A percentile compares a stretch with the other conserved stretches of the same genome.
Conservation (phyloP, 768 basidiomycete species). For the Leccinum variicolor region DNA sequence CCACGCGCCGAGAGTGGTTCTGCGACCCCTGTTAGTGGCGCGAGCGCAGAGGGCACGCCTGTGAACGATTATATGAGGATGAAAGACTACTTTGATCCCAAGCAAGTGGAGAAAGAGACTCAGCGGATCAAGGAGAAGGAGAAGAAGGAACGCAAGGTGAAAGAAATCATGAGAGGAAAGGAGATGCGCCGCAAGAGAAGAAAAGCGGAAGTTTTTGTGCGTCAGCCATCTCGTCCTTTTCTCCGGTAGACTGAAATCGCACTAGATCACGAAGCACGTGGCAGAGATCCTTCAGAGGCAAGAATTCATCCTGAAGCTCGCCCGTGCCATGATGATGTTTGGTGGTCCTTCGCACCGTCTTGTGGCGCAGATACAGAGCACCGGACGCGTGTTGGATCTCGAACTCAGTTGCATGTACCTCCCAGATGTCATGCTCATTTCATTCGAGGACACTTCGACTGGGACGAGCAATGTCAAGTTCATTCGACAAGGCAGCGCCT, state of each 20-base stretch:
- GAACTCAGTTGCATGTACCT: constrained; percentile 70
- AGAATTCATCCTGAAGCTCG: constrained; percentile 81
- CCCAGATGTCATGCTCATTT: constrained; percentile 73
- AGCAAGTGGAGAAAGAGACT: constrained; percentile 28
- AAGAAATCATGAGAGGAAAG: constrained; percentile 29
- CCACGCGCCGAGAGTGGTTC: constrained; percentile 13
- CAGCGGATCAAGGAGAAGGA: constrained; percentile 16
- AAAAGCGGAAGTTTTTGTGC: constrained; percentile 74
- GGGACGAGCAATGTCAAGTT: constrained; percentile 81
- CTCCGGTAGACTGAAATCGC: background rate
- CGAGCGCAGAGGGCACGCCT: constrained; percentile 19
- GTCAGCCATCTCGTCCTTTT: constrained; percentile 21
- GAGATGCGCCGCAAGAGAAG: constrained; percentile 52
- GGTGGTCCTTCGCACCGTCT: constrained; percentile 82
- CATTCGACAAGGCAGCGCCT: constrained; percentile 64
- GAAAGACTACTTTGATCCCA: constrained; percentile 30
- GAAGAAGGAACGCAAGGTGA: constrained; percentile 38
- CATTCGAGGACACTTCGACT: constrained; percentile 77
- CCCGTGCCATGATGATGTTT: constrained; percentile 87
- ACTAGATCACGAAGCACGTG: constrained; percentile 77
- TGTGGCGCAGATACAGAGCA: constrained; percentile 76
- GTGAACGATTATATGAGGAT: constrained; percentile 19
- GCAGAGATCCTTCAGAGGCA: constrained; percentile 80
- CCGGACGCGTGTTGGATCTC: constrained; percentile 75
- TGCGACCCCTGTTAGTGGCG: constrained; percentile 9